Evolutionary conservation across 2,329 filamentous ascomycete genomes (phyloP), one percentile per base, ranked within the genome.

Genomic region (Apiospora sp.): DNA sequence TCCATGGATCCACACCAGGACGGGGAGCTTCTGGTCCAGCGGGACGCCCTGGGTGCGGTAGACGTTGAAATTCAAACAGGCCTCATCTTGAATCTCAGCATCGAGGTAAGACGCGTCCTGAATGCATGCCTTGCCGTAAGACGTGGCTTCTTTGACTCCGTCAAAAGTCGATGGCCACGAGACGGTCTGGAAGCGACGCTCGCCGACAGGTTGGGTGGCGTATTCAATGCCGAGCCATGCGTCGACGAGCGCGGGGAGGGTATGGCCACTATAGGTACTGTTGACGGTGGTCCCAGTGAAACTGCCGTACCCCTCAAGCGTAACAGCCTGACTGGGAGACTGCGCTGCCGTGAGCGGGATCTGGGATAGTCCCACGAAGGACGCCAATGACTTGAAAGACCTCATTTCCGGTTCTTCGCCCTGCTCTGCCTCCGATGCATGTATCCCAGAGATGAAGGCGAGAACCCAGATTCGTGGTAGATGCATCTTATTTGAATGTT

Each of bases 141-240:
- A 49, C 0, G 78, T 79, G 4, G 85, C 85, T 1, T 78, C 74
- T 72, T 80, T 83, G 10, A 82, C 78, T 0, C 84, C 85, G 1
- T 82, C 77, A 67, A 87, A 86, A 1, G 80, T 74, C 4, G 75
- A 74, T 0, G 86, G 85, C 81, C 81, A 84, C 30, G 80, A 78
- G 27, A 85, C 79, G 0, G 83, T 80, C 16, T 76, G 78, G 71
- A 87, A 87, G 10, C 86, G 83, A 19, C 77, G 74, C 3, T 83
- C 77, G 6, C 82, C 84, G 1, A 82, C 81, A 0, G 84, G 85
- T 43, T 84, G 83, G 0, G 78, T 77, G 0, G 86, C 81, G 68
- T 86, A 87, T 75, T 86, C 83, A 44, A 87, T 82, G 2, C 85
- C 84, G 7, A 87, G 78, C 86, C 85, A 87, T 0, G 86, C 85